These are phyloP conservation scores for Thalassiosira profunda DNA, from an alignment of 108 stramenopile genomes.

Conservation along the genomic window DNA sequence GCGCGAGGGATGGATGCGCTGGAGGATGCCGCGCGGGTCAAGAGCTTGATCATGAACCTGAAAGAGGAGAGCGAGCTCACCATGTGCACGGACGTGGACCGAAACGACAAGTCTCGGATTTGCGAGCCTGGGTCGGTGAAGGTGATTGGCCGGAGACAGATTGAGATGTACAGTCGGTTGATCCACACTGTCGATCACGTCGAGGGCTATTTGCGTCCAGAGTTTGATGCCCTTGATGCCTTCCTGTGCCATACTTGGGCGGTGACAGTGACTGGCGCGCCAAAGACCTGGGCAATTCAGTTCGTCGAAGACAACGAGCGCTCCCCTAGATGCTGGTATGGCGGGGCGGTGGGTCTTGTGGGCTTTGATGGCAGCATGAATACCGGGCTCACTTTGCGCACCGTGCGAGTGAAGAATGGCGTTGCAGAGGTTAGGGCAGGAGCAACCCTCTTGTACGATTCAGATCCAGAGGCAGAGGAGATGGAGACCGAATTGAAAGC, in stretches of 20 bases:
- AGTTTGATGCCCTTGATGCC: constrained; percentile 98
- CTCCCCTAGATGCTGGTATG: constrained; percentile 97
- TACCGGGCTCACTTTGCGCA: constrained; percentile 96
- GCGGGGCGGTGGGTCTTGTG: constrained; percentile 97
- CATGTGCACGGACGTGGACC: constrained; percentile 99
- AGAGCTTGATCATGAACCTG: constrained; percentile 91
- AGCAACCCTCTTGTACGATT: constrained; percentile 96
- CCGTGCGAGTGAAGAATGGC: constrained; percentile 94
- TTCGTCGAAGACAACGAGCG: constrained; percentile 97
- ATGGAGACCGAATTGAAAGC: constrained; percentile 98
- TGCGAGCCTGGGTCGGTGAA: constrained; percentile 97
- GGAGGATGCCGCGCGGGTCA: constrained; percentile 95
- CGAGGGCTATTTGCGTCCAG: constrained; percentile 95
- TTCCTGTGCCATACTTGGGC: constrained; percentile 99
- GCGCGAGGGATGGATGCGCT: constrained; percentile 97
- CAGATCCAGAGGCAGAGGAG: constrained; percentile 94
- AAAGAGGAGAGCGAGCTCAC: constrained; percentile 99
- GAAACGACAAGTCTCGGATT: constrained; percentile 98
- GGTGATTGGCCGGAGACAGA: constrained; percentile 97
- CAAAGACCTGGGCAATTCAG: constrained; percentile 98
- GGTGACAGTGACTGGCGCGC: constrained; percentile 98
- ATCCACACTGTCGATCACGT: constrained; percentile 99
- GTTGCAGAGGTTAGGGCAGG: constrained; percentile 96
- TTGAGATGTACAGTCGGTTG: constrained; percentile 98
- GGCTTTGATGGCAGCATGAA: constrained; percentile 98